Conservation (phyloP, 2,329 filamentous ascomycete genomes). For the Epichloe gansuensis region DNA sequence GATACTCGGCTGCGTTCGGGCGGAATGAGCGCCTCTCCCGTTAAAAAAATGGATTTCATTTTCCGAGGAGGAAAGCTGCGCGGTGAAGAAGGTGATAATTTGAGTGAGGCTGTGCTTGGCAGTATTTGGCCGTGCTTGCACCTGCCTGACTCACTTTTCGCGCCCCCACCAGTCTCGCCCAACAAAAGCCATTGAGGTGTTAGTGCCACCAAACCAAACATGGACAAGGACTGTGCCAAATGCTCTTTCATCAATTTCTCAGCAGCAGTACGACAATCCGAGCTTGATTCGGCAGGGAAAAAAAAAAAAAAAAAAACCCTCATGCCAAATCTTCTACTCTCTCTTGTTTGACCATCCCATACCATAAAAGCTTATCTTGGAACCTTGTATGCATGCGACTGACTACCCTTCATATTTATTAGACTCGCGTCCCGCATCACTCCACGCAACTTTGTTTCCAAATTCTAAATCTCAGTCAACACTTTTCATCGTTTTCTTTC, state of each 20-base stretch:
- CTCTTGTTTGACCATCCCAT: too few species aligned
- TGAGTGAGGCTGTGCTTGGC: background rate
- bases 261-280: too few species aligned
- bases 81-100: background rate
- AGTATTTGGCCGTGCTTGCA: background rate
- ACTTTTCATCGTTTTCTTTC: background rate
- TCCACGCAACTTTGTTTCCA: background rate
- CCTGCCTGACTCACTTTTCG: background rate
- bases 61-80: background rate
- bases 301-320: too few species aligned
- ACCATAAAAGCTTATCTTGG: too few species aligned
- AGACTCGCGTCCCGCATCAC: background rate
- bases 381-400: background rate
- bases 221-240: background rate
- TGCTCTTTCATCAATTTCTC: too few species aligned
- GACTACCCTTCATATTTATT: background rate
- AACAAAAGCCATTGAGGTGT: background rate
- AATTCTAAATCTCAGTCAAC: background rate
- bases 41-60: background rate
- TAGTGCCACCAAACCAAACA: background rate
- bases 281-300: too few species aligned
- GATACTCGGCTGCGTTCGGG: background rate
- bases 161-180: background rate
- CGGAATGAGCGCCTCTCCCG: background rate
- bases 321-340: too few species aligned